Percentiles rank a stretch among this genome's conserved stretches.
Evolutionary conservation across 306 rosid species (phyloP).

Genomic region (Cucumis hystrix): DNA sequence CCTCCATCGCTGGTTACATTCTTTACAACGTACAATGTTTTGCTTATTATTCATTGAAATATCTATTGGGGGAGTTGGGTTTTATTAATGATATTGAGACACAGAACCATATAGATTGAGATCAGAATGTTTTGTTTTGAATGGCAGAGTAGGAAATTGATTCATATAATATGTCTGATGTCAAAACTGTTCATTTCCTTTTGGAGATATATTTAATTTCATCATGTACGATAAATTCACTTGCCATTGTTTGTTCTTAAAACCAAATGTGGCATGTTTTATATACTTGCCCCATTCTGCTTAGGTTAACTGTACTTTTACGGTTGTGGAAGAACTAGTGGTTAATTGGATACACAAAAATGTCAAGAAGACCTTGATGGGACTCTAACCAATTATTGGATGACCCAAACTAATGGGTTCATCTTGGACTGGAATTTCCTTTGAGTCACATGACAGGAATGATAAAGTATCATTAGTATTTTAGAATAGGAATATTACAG

Average conservation of each 20-base stretch:
- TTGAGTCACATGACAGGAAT: not conserved
- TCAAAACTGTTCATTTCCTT: not conserved
- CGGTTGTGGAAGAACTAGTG: not conserved
- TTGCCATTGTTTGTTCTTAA: not conserved
- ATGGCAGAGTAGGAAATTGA: not conserved
- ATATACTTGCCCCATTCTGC: not conserved
- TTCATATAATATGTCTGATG: not conserved
- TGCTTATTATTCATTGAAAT: not conserved
- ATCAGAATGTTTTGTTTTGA: not conserved
- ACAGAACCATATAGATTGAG: not conserved
- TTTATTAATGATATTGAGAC: not conserved
- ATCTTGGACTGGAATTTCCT: not conserved
- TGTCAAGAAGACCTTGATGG: not conserved
- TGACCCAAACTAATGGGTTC: not conserved
- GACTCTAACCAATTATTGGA: not conserved
- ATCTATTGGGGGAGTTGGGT: not conserved
- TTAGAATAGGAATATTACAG: not conserved
- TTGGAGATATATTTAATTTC: not conserved
- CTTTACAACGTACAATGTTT: not conserved
- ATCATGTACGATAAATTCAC: not conserved
- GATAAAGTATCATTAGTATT: not conserved
- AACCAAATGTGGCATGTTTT: not conserved
- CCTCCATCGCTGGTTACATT: not conserved
- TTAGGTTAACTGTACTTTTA: not conserved
- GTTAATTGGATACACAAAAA: not conserved